Conservation (phyloP, 177 flowering plant genomes). For the Tripterygium wilfordii region DNA sequence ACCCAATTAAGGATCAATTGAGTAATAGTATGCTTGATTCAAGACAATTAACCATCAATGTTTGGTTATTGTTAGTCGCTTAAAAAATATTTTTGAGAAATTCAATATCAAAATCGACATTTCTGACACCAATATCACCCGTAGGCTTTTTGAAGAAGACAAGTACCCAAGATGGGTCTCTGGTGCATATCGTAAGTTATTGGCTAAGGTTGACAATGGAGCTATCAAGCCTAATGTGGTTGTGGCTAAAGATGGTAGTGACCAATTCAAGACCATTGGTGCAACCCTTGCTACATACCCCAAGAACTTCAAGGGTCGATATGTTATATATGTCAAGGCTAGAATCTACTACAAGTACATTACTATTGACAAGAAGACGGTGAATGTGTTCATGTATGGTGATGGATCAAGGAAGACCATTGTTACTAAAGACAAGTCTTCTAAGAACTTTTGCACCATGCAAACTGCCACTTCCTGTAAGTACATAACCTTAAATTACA, state of each 20-base stretch:
- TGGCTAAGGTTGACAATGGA: constrained; percentile 8
- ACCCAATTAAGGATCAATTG: too few species aligned
- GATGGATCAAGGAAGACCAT: constrained; percentile 56
- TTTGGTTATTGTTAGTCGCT: constrained; percentile 32
- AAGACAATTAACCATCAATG: constrained; percentile 36
- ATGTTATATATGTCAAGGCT: constrained; percentile 45
- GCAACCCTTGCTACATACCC: constrained; percentile 46
- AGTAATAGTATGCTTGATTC: constrained; percentile 12
- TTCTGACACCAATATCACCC: neutral
- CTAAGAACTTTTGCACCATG: constrained; percentile 20
- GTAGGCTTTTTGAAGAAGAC: neutral
- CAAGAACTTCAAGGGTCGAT: constrained; percentile 22
- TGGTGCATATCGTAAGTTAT: constrained; percentile 24
- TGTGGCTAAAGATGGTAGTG: constrained; percentile 56
- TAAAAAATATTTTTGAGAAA: constrained; percentile 12
- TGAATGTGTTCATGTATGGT: constrained; percentile 45
- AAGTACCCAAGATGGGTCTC: constrained; percentile 25
- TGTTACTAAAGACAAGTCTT: constrained; percentile 30
- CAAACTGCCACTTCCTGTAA: constrained; percentile 39
- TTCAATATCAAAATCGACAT: constrained; percentile 16
- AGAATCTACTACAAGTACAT: constrained; percentile 41
- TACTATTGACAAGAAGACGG: constrained; percentile 15
- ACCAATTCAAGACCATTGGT: constrained; percentile 43
- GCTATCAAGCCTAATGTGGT: constrained; percentile 32
- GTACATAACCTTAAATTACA: constrained; percentile 5